Percentiles rank a stretch among this genome's conserved stretches.
phyloP scores from a whole-genome alignment of 148 eudicot species.

The Simmondsia chinensis region DNA sequence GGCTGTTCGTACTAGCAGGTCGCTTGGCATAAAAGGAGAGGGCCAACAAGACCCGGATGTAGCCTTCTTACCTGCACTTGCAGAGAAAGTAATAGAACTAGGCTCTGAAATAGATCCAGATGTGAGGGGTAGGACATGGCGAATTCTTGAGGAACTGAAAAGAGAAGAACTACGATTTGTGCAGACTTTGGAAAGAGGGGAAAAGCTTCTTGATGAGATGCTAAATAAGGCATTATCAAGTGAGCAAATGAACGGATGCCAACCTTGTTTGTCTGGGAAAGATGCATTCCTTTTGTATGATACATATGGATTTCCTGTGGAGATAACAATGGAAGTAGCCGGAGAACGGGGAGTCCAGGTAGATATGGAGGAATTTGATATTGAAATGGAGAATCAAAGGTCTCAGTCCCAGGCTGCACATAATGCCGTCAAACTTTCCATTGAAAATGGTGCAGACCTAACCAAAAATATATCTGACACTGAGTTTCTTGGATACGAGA shows the following conservation, averaged over 20 bases:
- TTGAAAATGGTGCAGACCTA: constrained; percentile 60
- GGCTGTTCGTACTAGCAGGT: constrained; percentile 81
- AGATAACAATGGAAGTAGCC: constrained; percentile 90
- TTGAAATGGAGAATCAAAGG: constrained; percentile 93
- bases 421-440: constrained; percentile 70
- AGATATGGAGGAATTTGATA: constrained; percentile 67
- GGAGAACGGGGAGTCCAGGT: constrained; percentile 63
- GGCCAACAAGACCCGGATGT: constrained; percentile 57
- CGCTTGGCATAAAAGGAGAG: constrained; percentile 82
- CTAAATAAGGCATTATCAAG: constrained; percentile 46
- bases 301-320: constrained; percentile 92
- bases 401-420: constrained; percentile 97
- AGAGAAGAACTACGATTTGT: constrained; percentile 88
- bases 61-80: constrained; percentile 71
- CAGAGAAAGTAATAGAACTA: constrained; percentile 71
- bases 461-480: constrained; percentile 55
- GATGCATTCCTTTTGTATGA: constrained; percentile 89
- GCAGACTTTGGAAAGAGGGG: constrained; percentile 89
- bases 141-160: constrained; percentile 74
- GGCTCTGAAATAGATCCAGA: constrained; percentile 74
- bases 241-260: constrained; percentile 25
- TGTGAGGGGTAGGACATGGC: constrained; percentile 41
- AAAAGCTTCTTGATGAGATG: constrained; percentile 82
- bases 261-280: constrained; percentile 77
- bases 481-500: constrained; percentile 78